phyloP scores from a whole-genome alignment of 148 eudicot species.

The Nepenthes mirabilis region DNA sequence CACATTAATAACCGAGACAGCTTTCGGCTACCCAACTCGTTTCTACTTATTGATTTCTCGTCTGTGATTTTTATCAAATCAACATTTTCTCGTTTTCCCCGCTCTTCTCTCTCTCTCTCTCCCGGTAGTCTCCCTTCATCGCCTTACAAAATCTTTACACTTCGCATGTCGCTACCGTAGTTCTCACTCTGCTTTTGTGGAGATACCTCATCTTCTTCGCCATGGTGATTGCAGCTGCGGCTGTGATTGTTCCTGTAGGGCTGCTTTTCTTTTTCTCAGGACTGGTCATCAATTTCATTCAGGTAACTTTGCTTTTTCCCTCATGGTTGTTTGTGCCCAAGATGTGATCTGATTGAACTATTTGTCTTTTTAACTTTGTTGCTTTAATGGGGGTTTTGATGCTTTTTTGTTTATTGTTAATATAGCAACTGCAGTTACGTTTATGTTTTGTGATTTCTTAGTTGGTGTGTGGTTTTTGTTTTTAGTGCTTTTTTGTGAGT shows the following conservation, averaged over 20 bases:
- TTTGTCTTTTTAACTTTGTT: neutral
- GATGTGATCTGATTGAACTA: constrained; percentile 4
- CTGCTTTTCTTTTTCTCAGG: constrained; percentile 75
- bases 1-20: too few species aligned
- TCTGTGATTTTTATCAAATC: too few species aligned
- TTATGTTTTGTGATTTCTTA: neutral
- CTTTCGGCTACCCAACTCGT: too few species aligned
- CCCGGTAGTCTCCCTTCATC: too few species aligned
- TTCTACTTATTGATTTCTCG: too few species aligned
- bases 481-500: neutral
- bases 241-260: constrained; percentile 64
- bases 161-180: too few species aligned
- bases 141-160: too few species aligned
- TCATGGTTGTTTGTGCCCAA: neutral
- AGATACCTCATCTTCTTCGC: constrained; percentile 6
- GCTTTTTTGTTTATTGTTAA: neutral
- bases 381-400: neutral
- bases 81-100: too few species aligned
- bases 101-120: too few species aligned
- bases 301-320: constrained; percentile 24
- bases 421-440: neutral
- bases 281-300: constrained; percentile 59
- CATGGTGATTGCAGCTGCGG: constrained; percentile 72
- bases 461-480: constrained; percentile 4
- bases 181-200: constrained; percentile 7